Evolutionary conservation across 352 stramenopile species (phyloP).

Genomic region (Phytophthora uliginosa): DNA sequence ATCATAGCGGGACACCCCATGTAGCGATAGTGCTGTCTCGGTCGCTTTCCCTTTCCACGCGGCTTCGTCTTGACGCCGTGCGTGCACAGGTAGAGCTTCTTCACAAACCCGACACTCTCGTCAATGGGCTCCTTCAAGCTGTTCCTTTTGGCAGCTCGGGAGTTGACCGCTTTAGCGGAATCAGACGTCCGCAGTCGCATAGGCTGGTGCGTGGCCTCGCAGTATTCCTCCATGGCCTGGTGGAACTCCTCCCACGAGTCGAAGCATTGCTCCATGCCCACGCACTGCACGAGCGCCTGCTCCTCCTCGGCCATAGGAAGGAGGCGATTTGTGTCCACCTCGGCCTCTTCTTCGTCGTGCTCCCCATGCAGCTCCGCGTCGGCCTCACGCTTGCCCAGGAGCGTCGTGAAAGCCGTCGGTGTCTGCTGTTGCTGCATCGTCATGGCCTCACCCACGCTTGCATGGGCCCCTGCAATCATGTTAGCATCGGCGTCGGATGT

Average conservation of each 20-base stretch:
- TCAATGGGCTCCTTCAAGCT: slow-evolving; percentile 89
- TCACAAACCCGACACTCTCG: slow-evolving; percentile 86
- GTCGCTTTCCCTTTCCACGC: slow-evolving; percentile 81
- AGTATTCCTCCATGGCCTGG: slow-evolving; percentile 85
- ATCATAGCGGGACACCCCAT: slow-evolving; percentile 90
- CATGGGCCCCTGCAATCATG: slow-evolving; percentile 5
- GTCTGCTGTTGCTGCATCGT: slow-evolving; percentile 35
- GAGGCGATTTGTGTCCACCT: slow-evolving; percentile 63
- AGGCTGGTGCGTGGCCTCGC: slow-evolving; percentile 75
- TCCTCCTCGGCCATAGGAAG: slow-evolving; percentile 69
- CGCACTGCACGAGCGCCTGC: slow-evolving; percentile 72
- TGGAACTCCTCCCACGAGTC: slow-evolving; percentile 90
- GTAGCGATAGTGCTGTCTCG: slow-evolving; percentile 86
- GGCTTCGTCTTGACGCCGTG: slow-evolving; percentile 89
- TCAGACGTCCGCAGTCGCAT: slow-evolving; percentile 87
- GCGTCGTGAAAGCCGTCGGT: slow-evolving; percentile 52
- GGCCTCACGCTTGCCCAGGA: slow-evolving; percentile 74
- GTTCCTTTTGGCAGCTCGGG: slow-evolving; percentile 82
- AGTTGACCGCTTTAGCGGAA: slow-evolving; percentile 85
- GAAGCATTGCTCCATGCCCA: slow-evolving; percentile 78
- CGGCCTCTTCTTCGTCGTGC: slow-evolving; percentile 51
- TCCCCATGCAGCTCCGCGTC: slow-evolving; percentile 70
- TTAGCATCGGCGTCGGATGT: slow-evolving; percentile 8
- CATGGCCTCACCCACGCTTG: slow-evolving; percentile 23
- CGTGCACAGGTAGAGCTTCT: slow-evolving; percentile 88